phyloP scores from a whole-genome alignment of 2,329 filamentous ascomycete genomes.

The Clonostachys rhizophaga region DNA sequence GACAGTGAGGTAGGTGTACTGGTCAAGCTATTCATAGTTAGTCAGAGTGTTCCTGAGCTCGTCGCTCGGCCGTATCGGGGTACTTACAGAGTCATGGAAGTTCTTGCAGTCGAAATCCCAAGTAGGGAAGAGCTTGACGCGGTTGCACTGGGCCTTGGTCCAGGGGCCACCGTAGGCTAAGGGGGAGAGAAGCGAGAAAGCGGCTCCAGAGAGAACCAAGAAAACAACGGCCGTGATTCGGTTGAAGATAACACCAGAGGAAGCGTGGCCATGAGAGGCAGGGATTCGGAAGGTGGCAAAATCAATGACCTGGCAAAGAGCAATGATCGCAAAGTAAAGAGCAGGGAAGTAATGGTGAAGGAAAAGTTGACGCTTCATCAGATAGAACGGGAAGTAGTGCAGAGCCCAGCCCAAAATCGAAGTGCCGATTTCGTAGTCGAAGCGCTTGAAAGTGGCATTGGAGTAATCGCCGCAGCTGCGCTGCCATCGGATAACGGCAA shows the following conservation, averaged over 20 bases:
- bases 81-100: constrained; percentile 81
- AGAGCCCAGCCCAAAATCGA: constrained; percentile 92
- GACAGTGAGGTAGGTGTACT: constrained; percentile 29
- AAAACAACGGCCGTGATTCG: constrained; percentile 70
- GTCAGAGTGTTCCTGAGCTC: background rate
- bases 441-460: constrained; percentile 82
- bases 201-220: constrained; percentile 66
- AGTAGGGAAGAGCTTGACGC: constrained; percentile 77
- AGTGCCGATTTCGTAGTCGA: constrained; percentile 93
- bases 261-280: background rate
- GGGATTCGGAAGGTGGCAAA: constrained; percentile 72
- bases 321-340: constrained; percentile 89
- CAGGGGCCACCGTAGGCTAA: constrained; percentile 90
- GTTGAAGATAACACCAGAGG: constrained; percentile 58
- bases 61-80: background rate
- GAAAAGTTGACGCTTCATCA: constrained; percentile 98
- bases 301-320: constrained; percentile 85
- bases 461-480: constrained; percentile 85
- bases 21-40: constrained; percentile 35
- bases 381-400: constrained; percentile 98
- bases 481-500: constrained; percentile 91
- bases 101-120: constrained; percentile 99
- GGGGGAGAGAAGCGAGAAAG: constrained; percentile 82
- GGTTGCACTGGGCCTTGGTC: constrained; percentile 84
- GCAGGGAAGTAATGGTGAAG: constrained; percentile 98